Percentiles rank a stretch among this genome's conserved stretches.
Conservation (phyloP, 2,329 filamentous ascomycete species). For the Paecilomyces sp. region DNA sequence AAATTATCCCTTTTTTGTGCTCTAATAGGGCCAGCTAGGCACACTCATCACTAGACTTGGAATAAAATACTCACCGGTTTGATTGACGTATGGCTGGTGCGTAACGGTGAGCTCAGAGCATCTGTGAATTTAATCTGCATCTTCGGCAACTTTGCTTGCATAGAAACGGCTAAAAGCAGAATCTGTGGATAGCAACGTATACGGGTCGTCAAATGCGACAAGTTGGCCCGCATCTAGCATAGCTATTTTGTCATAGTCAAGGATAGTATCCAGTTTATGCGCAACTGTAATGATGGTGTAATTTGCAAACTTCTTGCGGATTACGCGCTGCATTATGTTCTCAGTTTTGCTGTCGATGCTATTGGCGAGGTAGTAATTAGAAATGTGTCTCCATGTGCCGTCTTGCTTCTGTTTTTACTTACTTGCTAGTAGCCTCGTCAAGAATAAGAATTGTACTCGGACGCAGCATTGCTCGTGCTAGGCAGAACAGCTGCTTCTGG, state of each 20-base stretch:
- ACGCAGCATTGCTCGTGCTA: constrained; percentile 53
- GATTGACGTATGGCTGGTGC: too few species aligned
- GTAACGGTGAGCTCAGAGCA: background rate
- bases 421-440: constrained; percentile 36
- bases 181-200: constrained; percentile 26
- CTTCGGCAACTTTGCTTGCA: background rate
- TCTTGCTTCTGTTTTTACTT: constrained; percentile 6
- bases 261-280: constrained; percentile 45
- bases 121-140: background rate
- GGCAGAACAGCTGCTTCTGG: constrained; percentile 58
- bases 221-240: constrained; percentile 29
- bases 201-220: constrained; percentile 29
- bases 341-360: constrained; percentile 55
- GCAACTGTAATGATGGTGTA: constrained; percentile 56
- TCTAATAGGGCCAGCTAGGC: background rate
- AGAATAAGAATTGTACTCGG: constrained; percentile 37
- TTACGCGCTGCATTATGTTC: constrained; percentile 48
- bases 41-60: background rate
- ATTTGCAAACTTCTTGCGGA: constrained; percentile 46
- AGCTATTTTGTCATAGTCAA: constrained; percentile 32
- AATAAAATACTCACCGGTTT: background rate
- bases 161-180: constrained; percentile 32
- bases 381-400: background rate
- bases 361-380: background rate
- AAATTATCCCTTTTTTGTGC: background rate